A percentile compares a stretch with the other conserved stretches of the same genome.
Conservation (phyloP, 768 basidiomycete genomes). For the Pholiota molesta region DNA sequence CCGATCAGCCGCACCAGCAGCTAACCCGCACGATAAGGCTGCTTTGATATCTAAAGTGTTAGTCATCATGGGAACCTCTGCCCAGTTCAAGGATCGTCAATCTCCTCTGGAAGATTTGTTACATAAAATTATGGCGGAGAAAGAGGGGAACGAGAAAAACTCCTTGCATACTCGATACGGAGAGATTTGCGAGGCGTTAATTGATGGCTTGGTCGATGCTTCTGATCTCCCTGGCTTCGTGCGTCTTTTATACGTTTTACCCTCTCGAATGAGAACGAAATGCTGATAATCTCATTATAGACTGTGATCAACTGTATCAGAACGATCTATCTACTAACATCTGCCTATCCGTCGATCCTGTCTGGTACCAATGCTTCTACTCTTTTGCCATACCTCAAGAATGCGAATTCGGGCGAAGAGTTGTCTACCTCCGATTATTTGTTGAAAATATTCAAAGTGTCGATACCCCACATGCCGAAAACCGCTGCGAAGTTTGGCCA, state of each 20-base stretch:
- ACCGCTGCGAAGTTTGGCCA: conserved; percentile 87
- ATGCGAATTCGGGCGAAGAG: conserved; percentile 81
- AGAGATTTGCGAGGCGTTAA: conserved; percentile 83
- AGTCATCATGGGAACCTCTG: conserved; percentile 85
- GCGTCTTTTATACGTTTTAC: conserved; percentile 24
- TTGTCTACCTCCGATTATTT: conserved; percentile 83
- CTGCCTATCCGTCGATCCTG: conserved; percentile 84
- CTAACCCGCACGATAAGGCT: conserved; percentile 50
- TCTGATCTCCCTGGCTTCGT: conserved; percentile 79
- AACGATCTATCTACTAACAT: conserved; percentile 81
- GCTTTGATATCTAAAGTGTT: conserved; percentile 66
- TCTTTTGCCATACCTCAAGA: conserved; percentile 89
- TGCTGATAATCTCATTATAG: conserved; percentile 37
- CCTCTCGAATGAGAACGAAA: not conserved
- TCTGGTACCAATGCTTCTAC: conserved; percentile 83
- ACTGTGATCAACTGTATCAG: conserved; percentile 83
- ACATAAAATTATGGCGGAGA: conserved; percentile 78
- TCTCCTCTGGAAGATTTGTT: conserved; percentile 85
- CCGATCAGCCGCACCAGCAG: conserved; percentile 29
- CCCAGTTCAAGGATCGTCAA: conserved; percentile 81
- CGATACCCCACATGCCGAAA: conserved; percentile 88
- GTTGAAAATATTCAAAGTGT: conserved; percentile 83
- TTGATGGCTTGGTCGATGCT: conserved; percentile 89
- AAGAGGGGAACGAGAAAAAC: conserved; percentile 57
- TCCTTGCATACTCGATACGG: conserved; percentile 68